Evolutionary conservation across 2,329 filamentous ascomycete species (phyloP).

Genomic region (Acephala macrosclerotiorum): DNA sequence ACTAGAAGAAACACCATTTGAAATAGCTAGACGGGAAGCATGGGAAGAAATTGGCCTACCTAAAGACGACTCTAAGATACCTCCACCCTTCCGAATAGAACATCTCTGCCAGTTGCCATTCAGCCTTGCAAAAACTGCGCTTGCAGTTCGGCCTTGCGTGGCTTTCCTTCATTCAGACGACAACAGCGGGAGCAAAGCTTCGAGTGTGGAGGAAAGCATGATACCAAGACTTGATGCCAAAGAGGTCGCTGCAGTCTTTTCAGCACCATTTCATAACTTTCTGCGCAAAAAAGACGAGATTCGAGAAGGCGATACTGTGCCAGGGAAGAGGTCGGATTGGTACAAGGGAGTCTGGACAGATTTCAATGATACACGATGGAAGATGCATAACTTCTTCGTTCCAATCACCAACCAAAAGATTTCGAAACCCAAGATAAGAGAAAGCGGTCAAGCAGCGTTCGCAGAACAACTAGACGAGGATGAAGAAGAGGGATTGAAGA

Average conservation of each 20-base stretch:
- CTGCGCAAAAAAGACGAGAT: conserved; percentile 67
- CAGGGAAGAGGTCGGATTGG: conserved; percentile 61
- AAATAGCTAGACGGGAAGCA: conserved; percentile 89
- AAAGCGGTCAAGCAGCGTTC: conserved; percentile 53
- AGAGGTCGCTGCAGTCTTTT: conserved; percentile 94
- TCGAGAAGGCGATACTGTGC: conserved; percentile 40
- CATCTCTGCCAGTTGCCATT: conserved; percentile 86
- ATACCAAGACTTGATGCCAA: conserved; percentile 85
- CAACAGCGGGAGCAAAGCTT: conserved; percentile 42
- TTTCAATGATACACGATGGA: conserved; percentile 82
- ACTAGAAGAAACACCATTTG: conserved; percentile 66
- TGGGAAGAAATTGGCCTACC: conserved; percentile 94
- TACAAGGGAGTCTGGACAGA: conserved; percentile 84
- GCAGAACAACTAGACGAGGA: conserved; percentile 55
- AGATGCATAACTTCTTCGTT: conserved; percentile 91
- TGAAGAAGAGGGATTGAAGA: conserved; percentile 52
- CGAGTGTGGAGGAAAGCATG: conserved; percentile 71
- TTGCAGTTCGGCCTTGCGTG: conserved; percentile 78
- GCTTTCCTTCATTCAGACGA: conserved; percentile 75
- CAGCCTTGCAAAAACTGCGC: conserved; percentile 74
- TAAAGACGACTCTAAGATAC: conserved; percentile 71
- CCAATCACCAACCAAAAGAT: conserved; percentile 77
- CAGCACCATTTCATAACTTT: conserved; percentile 87
- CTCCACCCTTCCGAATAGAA: conserved; percentile 82
- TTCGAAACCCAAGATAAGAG: conserved; percentile 58